These are phyloP conservation scores for Suillus alpinus DNA, from an alignment of 768 basidiomycete species.

Conservation along the genomic window DNA sequence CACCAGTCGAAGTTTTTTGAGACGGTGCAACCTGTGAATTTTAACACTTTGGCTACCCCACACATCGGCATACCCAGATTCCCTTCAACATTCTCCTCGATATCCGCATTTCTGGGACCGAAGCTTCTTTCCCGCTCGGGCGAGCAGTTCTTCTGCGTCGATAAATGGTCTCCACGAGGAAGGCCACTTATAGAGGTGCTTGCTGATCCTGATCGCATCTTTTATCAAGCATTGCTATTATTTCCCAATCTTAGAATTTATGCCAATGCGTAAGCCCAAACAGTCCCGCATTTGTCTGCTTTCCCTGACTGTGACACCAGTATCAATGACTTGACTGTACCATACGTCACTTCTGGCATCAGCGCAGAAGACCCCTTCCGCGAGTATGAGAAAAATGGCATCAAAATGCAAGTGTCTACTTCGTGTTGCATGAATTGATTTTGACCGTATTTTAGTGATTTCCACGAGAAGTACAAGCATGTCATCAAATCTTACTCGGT, in stretches of 20 bases:
- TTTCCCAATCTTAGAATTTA: conserved; percentile 76
- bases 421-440: conserved; percentile 1
- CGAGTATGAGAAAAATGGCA: conserved; percentile 50
- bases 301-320: conserved; percentile 30
- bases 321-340: conserved; percentile 76
- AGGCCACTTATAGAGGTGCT: conserved; percentile 71
- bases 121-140: conserved; percentile 76
- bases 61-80: conserved; percentile 74
- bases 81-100: conserved; percentile 52
- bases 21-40: conserved; percentile 69
- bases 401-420: conserved; percentile 51
- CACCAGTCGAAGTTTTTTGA: conserved; percentile 71
- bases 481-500: conserved; percentile 53
- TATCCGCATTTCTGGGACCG: conserved; percentile 58
- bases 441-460: conserved; percentile 38
- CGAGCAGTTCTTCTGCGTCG: conserved; percentile 70
- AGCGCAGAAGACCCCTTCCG: conserved; percentile 66
- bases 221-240: conserved; percentile 65
- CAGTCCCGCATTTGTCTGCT: neutral
- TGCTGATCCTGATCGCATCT: conserved; percentile 78
- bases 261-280: conserved; percentile 65
- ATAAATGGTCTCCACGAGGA: conserved; percentile 69
- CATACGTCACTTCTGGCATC: conserved; percentile 77
- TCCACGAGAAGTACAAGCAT: conserved; percentile 53
- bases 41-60: conserved; percentile 81